A percentile compares a stretch with the other conserved stretches of the same genome.
Evolutionary conservation across 768 basidiomycete genomes (phyloP).

Genomic region (Lactarius sp.): DNA sequence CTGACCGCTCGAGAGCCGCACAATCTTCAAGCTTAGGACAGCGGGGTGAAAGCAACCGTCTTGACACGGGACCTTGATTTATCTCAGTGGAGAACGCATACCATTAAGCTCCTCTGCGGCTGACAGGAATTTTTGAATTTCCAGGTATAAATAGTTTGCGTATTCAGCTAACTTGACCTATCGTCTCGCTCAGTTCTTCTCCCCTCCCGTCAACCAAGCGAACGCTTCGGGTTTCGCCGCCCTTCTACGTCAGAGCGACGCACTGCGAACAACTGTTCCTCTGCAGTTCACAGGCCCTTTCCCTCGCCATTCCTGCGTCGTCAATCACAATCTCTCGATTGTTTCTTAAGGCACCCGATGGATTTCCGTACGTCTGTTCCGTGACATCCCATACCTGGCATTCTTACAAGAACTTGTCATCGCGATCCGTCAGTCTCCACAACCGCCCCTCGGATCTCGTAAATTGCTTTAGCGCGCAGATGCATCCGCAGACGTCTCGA

Average conservation of each 20-base stretch:
- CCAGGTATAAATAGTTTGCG: constrained; percentile 2
- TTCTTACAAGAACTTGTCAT: background rate
- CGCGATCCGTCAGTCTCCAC: background rate
- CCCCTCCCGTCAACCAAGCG: background rate
- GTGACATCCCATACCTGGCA: no score
- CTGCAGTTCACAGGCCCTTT: background rate
- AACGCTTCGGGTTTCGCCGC: background rate
- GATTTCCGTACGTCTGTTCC: background rate
- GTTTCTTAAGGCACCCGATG: background rate
- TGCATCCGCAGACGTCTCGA: background rate
- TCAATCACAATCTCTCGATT: background rate
- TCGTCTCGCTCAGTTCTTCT: background rate
- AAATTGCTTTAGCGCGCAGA: background rate
- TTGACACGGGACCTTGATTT: background rate
- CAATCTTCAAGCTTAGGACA: background rate
- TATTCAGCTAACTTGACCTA: background rate
- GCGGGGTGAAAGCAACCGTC: no score
- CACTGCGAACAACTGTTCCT: background rate
- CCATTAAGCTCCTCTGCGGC: background rate
- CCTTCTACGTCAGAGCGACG: background rate
- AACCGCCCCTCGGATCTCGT: background rate
- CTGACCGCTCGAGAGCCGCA: background rate
- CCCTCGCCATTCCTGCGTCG: background rate
- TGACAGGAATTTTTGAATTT: background rate
- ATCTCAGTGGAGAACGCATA: background rate